Evolutionary conservation across 192 early-diverging fungal genomes (phyloP).

Genomic region (Thoreauomyces humboldtii): DNA sequence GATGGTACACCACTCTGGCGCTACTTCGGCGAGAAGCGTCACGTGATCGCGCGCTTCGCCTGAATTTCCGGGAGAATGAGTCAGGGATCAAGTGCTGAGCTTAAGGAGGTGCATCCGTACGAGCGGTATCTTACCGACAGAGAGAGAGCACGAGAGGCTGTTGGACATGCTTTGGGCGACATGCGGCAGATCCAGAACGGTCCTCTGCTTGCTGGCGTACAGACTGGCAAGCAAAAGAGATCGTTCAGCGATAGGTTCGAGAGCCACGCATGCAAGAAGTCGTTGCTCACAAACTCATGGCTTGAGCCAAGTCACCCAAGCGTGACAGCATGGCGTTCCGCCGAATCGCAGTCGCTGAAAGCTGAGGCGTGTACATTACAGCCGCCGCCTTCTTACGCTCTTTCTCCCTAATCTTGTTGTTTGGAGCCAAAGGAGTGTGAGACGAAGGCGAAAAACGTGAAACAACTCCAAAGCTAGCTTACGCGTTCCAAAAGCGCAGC

Average conservation of each 20-base stretch:
- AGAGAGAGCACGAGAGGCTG: slow-evolving; percentile 14
- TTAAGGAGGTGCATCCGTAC: no score
- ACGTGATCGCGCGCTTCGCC: slow-evolving; percentile 34
- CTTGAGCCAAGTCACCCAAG: slow-evolving; percentile 24
- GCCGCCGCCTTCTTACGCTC: slow-evolving; percentile 25
- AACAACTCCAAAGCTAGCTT: not conserved
- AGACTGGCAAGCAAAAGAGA: slow-evolving; percentile 1
- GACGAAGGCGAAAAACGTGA: no score
- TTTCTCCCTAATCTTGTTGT: slow-evolving; percentile 35
- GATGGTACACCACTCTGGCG: slow-evolving; percentile 36
- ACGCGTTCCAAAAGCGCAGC: slow-evolving; percentile 31
- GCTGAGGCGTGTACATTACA: slow-evolving; percentile 14
- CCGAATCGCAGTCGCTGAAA: slow-evolving; percentile 23
- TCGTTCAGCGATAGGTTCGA: not conserved
- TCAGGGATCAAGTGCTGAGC: no score
- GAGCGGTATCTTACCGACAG: slow-evolving; percentile 35
- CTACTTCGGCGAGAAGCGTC: slow-evolving; percentile 19
- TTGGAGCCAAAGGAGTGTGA: no score
- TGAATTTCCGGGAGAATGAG: no score
- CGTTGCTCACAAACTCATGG: slow-evolving; percentile 31
- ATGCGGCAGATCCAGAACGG: slow-evolving; percentile 24
- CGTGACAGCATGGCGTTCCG: slow-evolving; percentile 33
- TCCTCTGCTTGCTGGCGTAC: slow-evolving; percentile 18
- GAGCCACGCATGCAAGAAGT: no score
- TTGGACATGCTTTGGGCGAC: slow-evolving; percentile 28